phyloP scores from a whole-genome alignment of 1,139 yeast species.

The Suhomyces bribrorum region DNA sequence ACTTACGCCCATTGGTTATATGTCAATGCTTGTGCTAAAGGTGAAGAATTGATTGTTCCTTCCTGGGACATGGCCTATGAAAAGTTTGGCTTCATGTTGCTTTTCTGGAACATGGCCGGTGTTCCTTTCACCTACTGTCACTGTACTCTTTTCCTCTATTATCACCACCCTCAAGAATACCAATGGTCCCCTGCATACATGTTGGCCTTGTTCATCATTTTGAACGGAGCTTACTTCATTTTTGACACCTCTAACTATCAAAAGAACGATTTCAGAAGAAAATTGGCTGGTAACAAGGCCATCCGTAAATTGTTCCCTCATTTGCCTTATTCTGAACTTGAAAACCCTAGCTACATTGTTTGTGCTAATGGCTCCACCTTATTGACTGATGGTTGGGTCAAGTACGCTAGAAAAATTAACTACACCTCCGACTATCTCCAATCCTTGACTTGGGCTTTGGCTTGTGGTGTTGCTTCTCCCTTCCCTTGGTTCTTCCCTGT shows the following conservation, averaged over 20 bases:
- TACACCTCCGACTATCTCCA: slow-evolving; percentile 94
- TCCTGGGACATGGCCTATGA: slow-evolving; percentile 99
- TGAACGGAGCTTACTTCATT: slow-evolving; percentile 79
- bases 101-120: slow-evolving; percentile 98
- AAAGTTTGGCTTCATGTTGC: slow-evolving; percentile 95
- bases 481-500: slow-evolving; percentile 96
- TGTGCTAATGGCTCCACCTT: slow-evolving; percentile 83
- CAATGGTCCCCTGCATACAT: slow-evolving; percentile 66
- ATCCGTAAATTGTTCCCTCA: slow-evolving; percentile 90
- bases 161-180: slow-evolving; percentile 83
- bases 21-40: slow-evolving; percentile 96
- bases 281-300: slow-evolving; percentile 73
- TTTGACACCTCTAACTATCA: slow-evolving; percentile 96
- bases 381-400: slow-evolving; percentile 93
- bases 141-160: slow-evolving; percentile 78
- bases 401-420: slow-evolving; percentile 87
- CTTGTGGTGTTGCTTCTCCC: slow-evolving; percentile 84
- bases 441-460: slow-evolving; percentile 87
- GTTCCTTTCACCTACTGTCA: slow-evolving; percentile 98
- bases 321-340: slow-evolving; percentile 78
- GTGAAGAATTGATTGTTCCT: slow-evolving; percentile 95
- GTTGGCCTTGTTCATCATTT: slow-evolving; percentile 52
- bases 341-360: slow-evolving; percentile 79
- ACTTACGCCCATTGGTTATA: slow-evolving; percentile 89
- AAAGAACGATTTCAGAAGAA: slow-evolving; percentile 89